phyloP scores from a whole-genome alignment of 139 green algal genomes.

The Zygnema cylindricum region DNA sequence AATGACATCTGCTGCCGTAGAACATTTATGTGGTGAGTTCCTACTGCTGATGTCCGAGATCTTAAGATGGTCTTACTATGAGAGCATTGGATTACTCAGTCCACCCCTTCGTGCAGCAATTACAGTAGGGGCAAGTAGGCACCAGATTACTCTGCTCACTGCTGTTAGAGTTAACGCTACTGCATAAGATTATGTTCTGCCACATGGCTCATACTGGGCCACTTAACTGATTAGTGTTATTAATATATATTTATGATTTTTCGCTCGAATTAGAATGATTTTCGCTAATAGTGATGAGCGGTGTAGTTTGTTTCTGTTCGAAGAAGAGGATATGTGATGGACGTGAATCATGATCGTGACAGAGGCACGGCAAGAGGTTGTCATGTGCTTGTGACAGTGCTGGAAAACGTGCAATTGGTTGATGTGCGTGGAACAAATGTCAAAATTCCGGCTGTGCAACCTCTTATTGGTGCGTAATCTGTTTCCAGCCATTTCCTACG shows the following conservation, averaged over 20 bases:
- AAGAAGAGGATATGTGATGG: background rate
- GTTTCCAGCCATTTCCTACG: too few relatives aligned
- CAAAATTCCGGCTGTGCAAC: background rate
- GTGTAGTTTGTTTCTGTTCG: background rate
- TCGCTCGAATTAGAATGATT: too few relatives aligned
- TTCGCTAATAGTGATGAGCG: background rate
- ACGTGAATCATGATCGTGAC: background rate
- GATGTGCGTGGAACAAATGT: background rate
- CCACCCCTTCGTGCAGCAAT: too few relatives aligned
- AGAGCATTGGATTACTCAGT: too few relatives aligned
- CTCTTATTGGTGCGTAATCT: background rate
- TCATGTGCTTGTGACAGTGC: background rate
- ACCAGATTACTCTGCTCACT: too few relatives aligned
- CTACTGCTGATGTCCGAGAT: background rate
- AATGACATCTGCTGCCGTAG: background rate
- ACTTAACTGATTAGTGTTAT: too few relatives aligned
- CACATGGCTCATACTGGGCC: too few relatives aligned
- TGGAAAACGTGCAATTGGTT: background rate
- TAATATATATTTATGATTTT: too few relatives aligned
- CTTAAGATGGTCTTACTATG: too few relatives aligned
- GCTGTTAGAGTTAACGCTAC: too few relatives aligned
- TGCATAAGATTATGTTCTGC: too few relatives aligned
- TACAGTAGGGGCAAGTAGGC: too few relatives aligned
- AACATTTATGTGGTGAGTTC: background rate
- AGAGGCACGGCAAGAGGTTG: background rate